phyloP scores from a whole-genome alignment of 805 yeast genomes.

The Lachancea kluyveri region DNA sequence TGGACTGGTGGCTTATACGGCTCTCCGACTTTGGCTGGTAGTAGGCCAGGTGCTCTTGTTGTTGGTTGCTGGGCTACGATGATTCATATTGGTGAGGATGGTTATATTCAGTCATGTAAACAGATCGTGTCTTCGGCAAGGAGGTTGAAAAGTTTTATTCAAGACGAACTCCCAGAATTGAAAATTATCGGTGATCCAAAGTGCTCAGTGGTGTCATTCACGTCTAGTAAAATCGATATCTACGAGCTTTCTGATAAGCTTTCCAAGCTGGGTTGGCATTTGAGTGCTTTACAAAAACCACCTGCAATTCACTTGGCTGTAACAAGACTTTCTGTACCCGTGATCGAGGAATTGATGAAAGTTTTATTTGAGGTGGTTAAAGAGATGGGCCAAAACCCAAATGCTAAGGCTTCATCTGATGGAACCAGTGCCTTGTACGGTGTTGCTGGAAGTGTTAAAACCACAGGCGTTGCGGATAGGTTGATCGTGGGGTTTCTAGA shows the following conservation, averaged over 20 bases:
- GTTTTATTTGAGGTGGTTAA: constrained; percentile 44
- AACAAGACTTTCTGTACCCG: constrained; percentile 61
- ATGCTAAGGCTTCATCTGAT: constrained; percentile 31
- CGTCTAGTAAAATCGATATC: constrained; percentile 53
- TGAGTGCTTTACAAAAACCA: constrained; percentile 81
- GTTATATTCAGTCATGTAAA: constrained; percentile 61
- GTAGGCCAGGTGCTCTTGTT: constrained; percentile 93
- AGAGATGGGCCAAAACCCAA: constrained; percentile 33
- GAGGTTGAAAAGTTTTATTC: constrained; percentile 43
- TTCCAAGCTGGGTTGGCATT: constrained; percentile 66
- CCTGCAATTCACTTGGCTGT: constrained; percentile 88
- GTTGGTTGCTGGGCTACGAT: constrained; percentile 99
- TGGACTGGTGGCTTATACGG: constrained; percentile 98
- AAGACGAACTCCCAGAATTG: constrained; percentile 47
- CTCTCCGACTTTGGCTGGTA: constrained; percentile 93
- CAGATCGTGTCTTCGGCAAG: constrained; percentile 65
- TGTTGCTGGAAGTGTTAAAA: constrained; percentile 85
- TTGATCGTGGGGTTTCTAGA: constrained; percentile 79
- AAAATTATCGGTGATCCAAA: constrained; percentile 80
- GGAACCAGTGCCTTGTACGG: constrained; percentile 92
- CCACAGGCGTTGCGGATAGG: constrained; percentile 77
- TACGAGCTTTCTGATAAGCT: constrained; percentile 75
- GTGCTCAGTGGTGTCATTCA: constrained; percentile 77
- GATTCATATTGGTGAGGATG: constrained; percentile 75
- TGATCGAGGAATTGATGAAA: constrained; percentile 51